Percentiles rank a stretch among this genome's conserved stretches.
Evolutionary conservation across 1,139 yeast genomes (phyloP).

Genomic region (Debaryomyces singareniensis): DNA sequence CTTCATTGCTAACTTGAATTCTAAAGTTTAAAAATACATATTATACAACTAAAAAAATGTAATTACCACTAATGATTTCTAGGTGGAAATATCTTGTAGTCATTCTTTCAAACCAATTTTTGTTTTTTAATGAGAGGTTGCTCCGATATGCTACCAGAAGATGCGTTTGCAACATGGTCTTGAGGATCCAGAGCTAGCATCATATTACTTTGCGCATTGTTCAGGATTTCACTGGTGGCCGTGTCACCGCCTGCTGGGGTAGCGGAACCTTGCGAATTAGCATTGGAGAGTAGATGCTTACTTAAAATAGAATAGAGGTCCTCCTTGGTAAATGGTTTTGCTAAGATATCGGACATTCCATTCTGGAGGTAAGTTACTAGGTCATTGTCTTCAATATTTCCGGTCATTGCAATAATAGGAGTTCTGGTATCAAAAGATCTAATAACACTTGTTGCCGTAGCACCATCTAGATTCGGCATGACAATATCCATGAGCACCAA

Average conservation of each 20-base stretch:
- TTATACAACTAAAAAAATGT: no score
- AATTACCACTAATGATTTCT: neutral
- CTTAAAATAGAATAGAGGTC: constrained; percentile 71
- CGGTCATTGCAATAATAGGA: constrained; percentile 93
- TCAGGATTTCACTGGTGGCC: constrained; percentile 6
- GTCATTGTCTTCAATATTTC: constrained; percentile 77
- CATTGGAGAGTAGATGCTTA: constrained; percentile 46
- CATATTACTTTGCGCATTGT: constrained; percentile 8
- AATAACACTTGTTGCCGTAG: constrained; percentile 83
- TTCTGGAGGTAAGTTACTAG: constrained; percentile 74
- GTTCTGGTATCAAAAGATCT: constrained; percentile 77
- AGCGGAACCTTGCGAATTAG: constrained; percentile 3
- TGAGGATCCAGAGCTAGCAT: constrained; percentile 8
- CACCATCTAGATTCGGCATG: constrained; percentile 93
- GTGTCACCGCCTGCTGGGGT: constrained; percentile 4
- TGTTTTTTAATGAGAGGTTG: constrained; percentile 12
- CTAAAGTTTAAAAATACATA: no score
- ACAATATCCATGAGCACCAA: constrained; percentile 89
- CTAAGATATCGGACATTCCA: constrained; percentile 88
- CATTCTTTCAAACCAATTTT: constrained; percentile 6
- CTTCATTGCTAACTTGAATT: no score
- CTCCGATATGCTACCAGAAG: constrained; percentile 2
- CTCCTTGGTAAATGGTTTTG: constrained; percentile 86
- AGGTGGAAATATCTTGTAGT: neutral
- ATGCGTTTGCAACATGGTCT: constrained; percentile 1